Conservation (phyloP, 306 rosid genomes). For the Prunus mongolica region DNA sequence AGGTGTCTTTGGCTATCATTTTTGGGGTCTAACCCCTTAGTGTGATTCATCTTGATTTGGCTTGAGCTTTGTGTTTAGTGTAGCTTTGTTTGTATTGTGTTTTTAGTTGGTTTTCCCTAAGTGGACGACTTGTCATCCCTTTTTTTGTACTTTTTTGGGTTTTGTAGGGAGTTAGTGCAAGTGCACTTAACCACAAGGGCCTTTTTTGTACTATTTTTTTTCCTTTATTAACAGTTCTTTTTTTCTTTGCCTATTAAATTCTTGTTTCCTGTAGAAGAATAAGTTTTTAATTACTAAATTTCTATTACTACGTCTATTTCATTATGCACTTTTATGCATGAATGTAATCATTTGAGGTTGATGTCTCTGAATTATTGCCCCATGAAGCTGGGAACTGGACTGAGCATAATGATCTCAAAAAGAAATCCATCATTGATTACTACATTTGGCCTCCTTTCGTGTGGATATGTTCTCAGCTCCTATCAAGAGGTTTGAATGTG, state of each 20-base stretch:
- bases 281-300: no score
- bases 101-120: neutral
- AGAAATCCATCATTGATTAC: slow-evolving; percentile 79
- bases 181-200: no score
- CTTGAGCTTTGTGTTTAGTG: neutral
- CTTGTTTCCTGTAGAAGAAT: neutral
- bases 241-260: neutral
- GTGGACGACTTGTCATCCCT: neutral
- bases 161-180: no score
- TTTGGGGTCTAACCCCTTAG: neutral
- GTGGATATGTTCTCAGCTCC: slow-evolving; percentile 90
- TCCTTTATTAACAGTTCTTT: neutral
- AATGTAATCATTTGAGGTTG: slow-evolving; percentile 6
- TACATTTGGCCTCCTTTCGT: slow-evolving; percentile 88
- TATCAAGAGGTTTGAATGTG: slow-evolving; percentile 73
- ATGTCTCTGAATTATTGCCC: slow-evolving; percentile 24
- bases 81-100: neutral
- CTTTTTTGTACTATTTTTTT: neutral
- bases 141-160: neutral
- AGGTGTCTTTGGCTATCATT: neutral
- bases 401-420: slow-evolving; percentile 79
- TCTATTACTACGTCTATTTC: neutral
- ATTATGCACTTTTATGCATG: neutral
- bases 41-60: neutral
- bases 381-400: slow-evolving; percentile 93